Evolutionary conservation across 345 rosid species (phyloP).

Genomic region (Populus nigra): DNA sequence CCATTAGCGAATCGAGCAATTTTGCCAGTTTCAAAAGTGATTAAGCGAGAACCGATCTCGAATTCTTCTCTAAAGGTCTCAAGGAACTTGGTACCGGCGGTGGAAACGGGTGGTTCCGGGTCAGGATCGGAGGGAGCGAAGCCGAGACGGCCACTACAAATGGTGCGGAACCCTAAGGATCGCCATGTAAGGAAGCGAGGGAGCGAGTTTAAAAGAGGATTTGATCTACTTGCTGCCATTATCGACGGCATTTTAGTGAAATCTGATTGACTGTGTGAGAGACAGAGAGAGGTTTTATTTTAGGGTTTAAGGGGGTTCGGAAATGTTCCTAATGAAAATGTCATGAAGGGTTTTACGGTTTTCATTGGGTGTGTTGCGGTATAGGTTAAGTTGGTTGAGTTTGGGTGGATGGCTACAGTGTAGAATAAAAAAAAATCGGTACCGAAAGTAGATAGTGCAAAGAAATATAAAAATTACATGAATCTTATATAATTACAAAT

Average conservation of each 20-base stretch:
- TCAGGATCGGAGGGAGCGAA: slow-evolving; percentile 47
- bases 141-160: slow-evolving; percentile 58
- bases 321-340: no score
- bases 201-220: slow-evolving; percentile 38
- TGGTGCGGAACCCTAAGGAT: slow-evolving; percentile 47
- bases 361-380: not conserved
- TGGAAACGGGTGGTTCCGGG: slow-evolving; percentile 19
- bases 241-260: slow-evolving; percentile 46
- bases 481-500: no score
- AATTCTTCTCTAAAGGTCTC: slow-evolving; percentile 75
- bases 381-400: no score
- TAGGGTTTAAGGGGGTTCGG: no score
- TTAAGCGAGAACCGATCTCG: slow-evolving; percentile 68
- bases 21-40: slow-evolving; percentile 85
- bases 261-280: not conserved
- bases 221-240: slow-evolving; percentile 42
- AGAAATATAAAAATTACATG: no score
- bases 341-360: slow-evolving; percentile 12
- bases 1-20: slow-evolving; percentile 91
- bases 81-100: slow-evolving; percentile 61
- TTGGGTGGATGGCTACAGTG: no score
- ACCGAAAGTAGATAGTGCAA: no score
- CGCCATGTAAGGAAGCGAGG: slow-evolving; percentile 59
- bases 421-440: no score
- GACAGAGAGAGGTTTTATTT: not conserved